phyloP scores from a whole-genome alignment of 495 filamentous ascomycete species.

The Neurospora sp. region DNA sequence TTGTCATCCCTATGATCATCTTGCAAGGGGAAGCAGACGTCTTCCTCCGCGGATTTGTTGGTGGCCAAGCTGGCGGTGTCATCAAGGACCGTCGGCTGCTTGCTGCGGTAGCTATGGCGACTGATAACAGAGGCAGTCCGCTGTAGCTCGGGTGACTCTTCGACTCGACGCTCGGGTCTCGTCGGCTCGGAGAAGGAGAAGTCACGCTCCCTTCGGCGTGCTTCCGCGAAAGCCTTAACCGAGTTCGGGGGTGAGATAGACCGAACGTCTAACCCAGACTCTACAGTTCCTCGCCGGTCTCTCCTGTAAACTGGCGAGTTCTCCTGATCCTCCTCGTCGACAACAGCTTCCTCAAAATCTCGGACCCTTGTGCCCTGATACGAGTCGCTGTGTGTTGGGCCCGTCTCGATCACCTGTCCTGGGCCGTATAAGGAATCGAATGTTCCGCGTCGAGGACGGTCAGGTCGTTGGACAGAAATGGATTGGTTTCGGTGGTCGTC shows the following conservation, averaged over 20 bases:
- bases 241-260: conserved; percentile 89
- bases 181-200: conserved; percentile 37
- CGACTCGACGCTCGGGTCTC: conserved; percentile 23
- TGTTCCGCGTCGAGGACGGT: conserved; percentile 44
- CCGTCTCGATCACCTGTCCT: conserved; percentile 30
- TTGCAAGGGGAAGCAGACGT: conserved; percentile 71
- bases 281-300: conserved; percentile 38
- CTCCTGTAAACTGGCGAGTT: conserved; percentile 25
- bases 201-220: conserved; percentile 47
- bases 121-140: conserved; percentile 64
- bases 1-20: conserved; percentile 34
- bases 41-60: conserved; percentile 57
- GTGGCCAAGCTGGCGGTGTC: conserved; percentile 41
- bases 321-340: conserved; percentile 63
- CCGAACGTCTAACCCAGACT: conserved; percentile 37
- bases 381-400: conserved; percentile 14
- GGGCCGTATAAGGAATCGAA: conserved; percentile 42
- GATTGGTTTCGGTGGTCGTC: conserved; percentile 88
- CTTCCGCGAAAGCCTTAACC: conserved; percentile 91
- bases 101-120: conserved; percentile 40
- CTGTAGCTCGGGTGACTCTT: conserved; percentile 56
- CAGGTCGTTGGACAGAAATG: conserved; percentile 48
- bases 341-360: conserved; percentile 65
- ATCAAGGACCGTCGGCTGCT: conserved; percentile 31
- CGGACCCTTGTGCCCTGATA: conserved; percentile 23